Evolutionary conservation across 768 basidiomycete genomes (phyloP).

Genomic region (Pleurotus platypus): DNA sequence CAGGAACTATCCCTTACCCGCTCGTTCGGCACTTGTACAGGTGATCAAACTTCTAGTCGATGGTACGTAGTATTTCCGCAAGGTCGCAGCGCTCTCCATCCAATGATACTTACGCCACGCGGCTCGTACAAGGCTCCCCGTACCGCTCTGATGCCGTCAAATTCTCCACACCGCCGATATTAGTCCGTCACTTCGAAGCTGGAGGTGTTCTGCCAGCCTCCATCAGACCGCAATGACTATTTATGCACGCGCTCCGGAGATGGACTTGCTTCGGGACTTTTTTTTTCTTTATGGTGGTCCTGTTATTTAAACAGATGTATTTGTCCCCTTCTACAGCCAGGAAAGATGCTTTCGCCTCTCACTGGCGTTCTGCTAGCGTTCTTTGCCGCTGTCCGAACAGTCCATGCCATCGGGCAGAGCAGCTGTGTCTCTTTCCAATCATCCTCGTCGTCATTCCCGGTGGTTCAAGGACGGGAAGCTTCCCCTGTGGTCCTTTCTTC

Average conservation of each 20-base stretch:
- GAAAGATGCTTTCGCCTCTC: background rate
- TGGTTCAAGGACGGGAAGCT: constrained; percentile 42
- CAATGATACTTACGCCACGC: too few relatives aligned
- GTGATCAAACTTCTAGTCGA: too few relatives aligned
- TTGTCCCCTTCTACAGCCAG: background rate
- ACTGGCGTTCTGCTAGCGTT: background rate
- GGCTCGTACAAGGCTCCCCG: constrained; percentile 3
- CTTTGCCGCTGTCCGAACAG: constrained; percentile 9
- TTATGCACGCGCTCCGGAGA: background rate
- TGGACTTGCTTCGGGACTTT: background rate
- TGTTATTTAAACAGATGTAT: background rate
- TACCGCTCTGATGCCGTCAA: constrained; percentile 5
- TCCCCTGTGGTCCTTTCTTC: constrained; percentile 46
- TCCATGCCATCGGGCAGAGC: constrained; percentile 43
- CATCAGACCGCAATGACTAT: background rate
- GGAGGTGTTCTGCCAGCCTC: background rate
- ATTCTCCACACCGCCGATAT: background rate
- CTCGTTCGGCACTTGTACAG: too few relatives aligned
- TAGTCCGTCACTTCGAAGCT: background rate
- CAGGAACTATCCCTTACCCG: too few relatives aligned
- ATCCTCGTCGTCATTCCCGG: constrained; percentile 32
- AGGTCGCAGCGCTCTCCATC: too few relatives aligned
- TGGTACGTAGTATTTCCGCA: too few relatives aligned
- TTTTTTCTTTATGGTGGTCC: background rate
- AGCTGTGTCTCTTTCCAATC: constrained; percentile 44